Conservation (phyloP, 1,139 yeast species). For the Zygosaccharomyces pseudobailii region DNA sequence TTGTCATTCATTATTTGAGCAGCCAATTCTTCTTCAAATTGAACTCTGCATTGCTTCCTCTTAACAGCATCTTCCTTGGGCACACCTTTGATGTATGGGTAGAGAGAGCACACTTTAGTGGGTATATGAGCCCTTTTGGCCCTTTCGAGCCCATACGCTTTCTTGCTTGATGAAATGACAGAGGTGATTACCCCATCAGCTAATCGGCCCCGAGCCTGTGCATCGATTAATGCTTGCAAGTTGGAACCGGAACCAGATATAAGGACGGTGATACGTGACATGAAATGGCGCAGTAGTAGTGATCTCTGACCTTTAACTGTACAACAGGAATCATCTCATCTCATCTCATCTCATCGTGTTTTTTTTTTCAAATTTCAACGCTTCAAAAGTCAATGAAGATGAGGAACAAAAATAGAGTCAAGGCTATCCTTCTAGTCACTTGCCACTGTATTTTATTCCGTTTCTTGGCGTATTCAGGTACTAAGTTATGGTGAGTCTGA, state of each 20-base stretch:
- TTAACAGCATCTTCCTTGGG: constrained; percentile 52
- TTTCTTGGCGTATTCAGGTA: too few relatives aligned
- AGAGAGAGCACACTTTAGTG: constrained; percentile 64
- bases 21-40: constrained; percentile 76
- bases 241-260: constrained; percentile 95
- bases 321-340: neutral
- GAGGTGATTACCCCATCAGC: constrained; percentile 37
- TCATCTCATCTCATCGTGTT: neutral
- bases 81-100: constrained; percentile 66
- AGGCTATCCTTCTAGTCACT: neutral
- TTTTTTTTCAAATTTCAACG: neutral
- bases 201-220: constrained; percentile 52
- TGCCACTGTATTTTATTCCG: too few relatives aligned
- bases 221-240: constrained; percentile 87
- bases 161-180: constrained; percentile 78
- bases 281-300: constrained; percentile 1
- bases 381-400: neutral
- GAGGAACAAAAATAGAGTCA: neutral
- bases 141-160: constrained; percentile 79
- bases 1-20: constrained; percentile 51
- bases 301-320: neutral
- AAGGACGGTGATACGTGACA: constrained; percentile 57
- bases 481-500: too few relatives aligned
- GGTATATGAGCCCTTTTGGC: constrained; percentile 68
- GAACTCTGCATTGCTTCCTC: constrained; percentile 57